Evolutionary conservation across 2,329 filamentous ascomycete species (phyloP).

Genomic region (Exophiala bonariae): DNA sequence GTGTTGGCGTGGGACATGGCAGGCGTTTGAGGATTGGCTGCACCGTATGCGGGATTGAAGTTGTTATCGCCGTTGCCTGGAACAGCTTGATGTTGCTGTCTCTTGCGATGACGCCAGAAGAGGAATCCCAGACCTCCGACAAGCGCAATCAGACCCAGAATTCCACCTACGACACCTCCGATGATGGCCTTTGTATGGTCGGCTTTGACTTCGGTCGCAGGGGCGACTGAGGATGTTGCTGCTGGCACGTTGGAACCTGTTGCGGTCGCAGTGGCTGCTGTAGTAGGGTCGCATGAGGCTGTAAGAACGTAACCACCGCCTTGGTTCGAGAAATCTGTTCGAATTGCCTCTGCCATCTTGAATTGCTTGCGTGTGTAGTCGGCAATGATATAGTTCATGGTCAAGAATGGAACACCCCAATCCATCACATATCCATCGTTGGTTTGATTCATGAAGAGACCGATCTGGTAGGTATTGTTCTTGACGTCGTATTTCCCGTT

Average conservation of each 20-base stretch:
- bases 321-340: constrained; percentile 13
- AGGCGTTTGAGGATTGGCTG: neutral
- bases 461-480: constrained; percentile 20
- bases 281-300: constrained; percentile 21
- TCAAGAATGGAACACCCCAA: constrained; percentile 26
- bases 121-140: constrained; percentile 16
- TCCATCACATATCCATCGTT: constrained; percentile 17
- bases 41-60: constrained; percentile 7
- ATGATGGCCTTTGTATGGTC: constrained; percentile 26
- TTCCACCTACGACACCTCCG: constrained; percentile 28
- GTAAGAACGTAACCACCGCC: constrained; percentile 18
- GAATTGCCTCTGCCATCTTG: constrained; percentile 25
- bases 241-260: neutral
- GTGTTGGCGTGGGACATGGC: constrained; percentile 7
- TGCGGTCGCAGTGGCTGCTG: neutral
- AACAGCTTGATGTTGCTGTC: constrained; percentile 6
- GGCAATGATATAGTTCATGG: constrained; percentile 27
- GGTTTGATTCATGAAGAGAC: constrained; percentile 14
- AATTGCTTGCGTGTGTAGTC: constrained; percentile 22
- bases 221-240: neutral
- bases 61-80: constrained; percentile 2
- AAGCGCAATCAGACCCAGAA: constrained; percentile 21
- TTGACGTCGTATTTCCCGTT: constrained; percentile 18
- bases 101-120: constrained; percentile 16
- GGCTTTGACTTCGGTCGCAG: neutral